Evolutionary conservation across 2,329 filamentous ascomycete genomes (phyloP).

Genomic region (Elsinoe fawcettii): DNA sequence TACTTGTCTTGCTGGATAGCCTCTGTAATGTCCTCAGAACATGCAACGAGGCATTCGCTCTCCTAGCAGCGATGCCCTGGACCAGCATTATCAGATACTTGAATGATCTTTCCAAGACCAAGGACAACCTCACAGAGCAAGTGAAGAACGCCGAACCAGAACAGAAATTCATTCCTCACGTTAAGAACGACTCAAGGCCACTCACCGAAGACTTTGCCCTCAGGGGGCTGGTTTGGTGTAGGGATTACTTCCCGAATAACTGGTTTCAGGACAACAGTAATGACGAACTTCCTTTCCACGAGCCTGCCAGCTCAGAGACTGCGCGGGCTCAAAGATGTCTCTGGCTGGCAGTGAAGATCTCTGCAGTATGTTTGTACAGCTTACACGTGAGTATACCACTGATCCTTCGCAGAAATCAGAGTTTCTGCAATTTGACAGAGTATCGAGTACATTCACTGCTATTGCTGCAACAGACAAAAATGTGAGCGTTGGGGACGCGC

Average conservation of each 20-base stretch:
- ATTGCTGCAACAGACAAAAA: not conserved
- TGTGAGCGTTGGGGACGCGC: not conserved
- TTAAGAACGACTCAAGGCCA: slow-evolving; percentile 43
- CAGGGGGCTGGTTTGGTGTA: slow-evolving; percentile 54
- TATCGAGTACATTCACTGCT: not conserved
- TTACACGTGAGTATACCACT: no score
- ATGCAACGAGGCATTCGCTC: slow-evolving; percentile 11
- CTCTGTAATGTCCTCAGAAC: slow-evolving; percentile 24
- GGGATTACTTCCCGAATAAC: slow-evolving; percentile 49
- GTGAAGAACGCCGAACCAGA: slow-evolving; percentile 29
- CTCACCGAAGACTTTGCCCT: slow-evolving; percentile 63
- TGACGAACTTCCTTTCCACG: slow-evolving; percentile 60
- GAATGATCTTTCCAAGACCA: slow-evolving; percentile 41
- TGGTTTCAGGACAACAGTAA: slow-evolving; percentile 58
- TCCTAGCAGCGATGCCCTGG: slow-evolving; percentile 45
- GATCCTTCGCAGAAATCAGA: slow-evolving; percentile 12
- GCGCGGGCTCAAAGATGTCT: slow-evolving; percentile 47
- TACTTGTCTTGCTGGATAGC: slow-evolving; percentile 52
- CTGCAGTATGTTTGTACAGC: slow-evolving; percentile 17
- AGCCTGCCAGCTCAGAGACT: slow-evolving; percentile 51
- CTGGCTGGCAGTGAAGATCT: slow-evolving; percentile 24
- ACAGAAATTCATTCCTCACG: slow-evolving; percentile 35
- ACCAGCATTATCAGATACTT: slow-evolving; percentile 43
- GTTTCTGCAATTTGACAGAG: slow-evolving; percentile 22
- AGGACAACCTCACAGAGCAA: slow-evolving; percentile 30